Conservation (phyloP, 2,329 filamentous ascomycete species). For the Sporothrix brasiliensis region DNA sequence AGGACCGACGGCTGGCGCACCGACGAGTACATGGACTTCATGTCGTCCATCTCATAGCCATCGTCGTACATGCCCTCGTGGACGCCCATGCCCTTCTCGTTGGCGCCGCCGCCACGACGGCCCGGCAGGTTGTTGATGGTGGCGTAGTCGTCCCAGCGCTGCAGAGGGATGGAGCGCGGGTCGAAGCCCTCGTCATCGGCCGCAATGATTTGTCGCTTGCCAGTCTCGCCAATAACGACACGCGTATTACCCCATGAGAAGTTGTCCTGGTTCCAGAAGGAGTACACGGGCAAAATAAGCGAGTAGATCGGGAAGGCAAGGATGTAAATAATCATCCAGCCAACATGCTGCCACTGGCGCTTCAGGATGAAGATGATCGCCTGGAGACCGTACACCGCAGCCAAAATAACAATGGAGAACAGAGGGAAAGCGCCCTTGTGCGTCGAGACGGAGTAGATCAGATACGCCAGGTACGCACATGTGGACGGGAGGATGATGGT, state of each 20-base stretch:
- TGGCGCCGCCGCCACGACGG: conserved; percentile 73
- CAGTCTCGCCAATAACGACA: conserved; percentile 93
- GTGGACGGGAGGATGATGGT: conserved; percentile 91
- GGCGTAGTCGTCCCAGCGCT: conserved; percentile 97
- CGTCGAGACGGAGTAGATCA: conserved; percentile 77
- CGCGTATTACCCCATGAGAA: conserved; percentile 99
- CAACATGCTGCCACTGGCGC: conserved; percentile 96
- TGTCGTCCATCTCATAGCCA: conserved; percentile 94
- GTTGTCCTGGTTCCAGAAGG: conserved; percentile 99
- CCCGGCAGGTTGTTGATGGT: conserved; percentile 83
- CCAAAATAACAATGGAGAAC: conserved; percentile 87
- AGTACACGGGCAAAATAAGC: conserved; percentile 88
- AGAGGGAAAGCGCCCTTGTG: conserved; percentile 74
- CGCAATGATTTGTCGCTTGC: conserved; percentile 85
- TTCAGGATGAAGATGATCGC: conserved; percentile 96
- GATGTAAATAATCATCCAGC: conserved; percentile 99
- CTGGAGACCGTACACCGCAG: conserved; percentile 91
- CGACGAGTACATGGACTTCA: conserved; percentile 93
- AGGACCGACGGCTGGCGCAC: conserved; percentile 86
- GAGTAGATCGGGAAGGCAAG: conserved; percentile 94
- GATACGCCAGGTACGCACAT: conserved; percentile 80
- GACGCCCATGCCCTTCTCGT: conserved; percentile 50
- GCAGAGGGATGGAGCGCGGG: conserved; percentile 87
- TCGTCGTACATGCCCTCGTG: conserved; percentile 60
- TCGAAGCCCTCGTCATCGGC: conserved; percentile 85